Percentiles rank a stretch among this genome's conserved stretches.
phyloP scores from a whole-genome alignment of 208 protist species.

The Leishmania amazonensis region DNA sequence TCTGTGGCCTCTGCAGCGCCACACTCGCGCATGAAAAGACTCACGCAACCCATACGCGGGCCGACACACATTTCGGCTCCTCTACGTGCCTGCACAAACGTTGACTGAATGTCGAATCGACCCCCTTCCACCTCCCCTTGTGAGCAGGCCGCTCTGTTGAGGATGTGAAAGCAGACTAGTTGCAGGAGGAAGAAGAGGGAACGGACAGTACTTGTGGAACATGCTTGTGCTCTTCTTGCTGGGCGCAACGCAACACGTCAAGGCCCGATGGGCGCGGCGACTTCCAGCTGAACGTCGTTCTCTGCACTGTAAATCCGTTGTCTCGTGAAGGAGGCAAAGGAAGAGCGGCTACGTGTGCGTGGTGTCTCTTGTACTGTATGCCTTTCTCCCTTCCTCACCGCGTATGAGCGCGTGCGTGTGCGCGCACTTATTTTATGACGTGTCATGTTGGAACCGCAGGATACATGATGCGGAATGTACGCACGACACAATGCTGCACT shows the following conservation, averaged over 20 bases:
- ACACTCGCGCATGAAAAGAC: not conserved
- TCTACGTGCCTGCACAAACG: not conserved
- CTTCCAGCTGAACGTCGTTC: not conserved
- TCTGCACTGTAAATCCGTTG: not conserved
- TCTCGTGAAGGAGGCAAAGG: not conserved
- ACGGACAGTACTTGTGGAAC: not conserved
- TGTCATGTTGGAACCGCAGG: constrained; percentile 36
- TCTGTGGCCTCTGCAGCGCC: not conserved
- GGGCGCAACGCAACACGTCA: not conserved
- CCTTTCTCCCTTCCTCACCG: not conserved
- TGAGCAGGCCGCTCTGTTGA: not conserved
- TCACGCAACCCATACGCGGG: not conserved
- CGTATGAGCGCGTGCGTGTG: not conserved
- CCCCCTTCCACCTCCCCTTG: not conserved
- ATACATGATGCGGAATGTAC: constrained; percentile 26
- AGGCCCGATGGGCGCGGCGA: not conserved
- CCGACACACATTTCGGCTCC: not conserved
- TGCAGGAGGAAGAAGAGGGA: not conserved
- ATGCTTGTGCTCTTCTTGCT: not conserved
- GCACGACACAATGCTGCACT: not conserved
- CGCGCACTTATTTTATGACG: constrained; percentile 17
- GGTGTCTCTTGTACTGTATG: not conserved
- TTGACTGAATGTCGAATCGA: not conserved
- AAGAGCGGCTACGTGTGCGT: not conserved
- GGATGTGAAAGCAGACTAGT: not conserved